phyloP scores from a whole-genome alignment of 2,329 filamentous ascomycete species.

The Ceratocystis alfenasii region DNA sequence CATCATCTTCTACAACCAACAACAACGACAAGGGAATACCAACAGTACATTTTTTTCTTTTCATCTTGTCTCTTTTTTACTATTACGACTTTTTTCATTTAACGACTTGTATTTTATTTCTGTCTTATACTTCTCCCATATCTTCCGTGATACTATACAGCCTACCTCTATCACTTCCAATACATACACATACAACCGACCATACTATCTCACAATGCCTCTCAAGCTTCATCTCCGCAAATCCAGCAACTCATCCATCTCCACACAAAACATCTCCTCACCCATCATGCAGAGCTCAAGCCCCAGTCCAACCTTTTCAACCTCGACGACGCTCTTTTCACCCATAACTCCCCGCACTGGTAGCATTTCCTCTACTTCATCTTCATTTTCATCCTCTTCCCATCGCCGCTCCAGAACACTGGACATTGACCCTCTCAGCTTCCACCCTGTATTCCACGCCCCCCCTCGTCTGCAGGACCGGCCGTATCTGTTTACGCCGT shows the following conservation, averaged over 20 bases:
- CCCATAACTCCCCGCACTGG: conserved; percentile 5
- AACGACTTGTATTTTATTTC: conserved; percentile 3
- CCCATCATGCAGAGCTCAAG: conserved; percentile 16
- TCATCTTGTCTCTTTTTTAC: neutral
- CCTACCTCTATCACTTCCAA: neutral
- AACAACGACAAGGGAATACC: neutral
- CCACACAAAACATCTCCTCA: conserved; percentile 16
- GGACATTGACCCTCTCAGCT: conserved; percentile 22
- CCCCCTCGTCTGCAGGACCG: conserved; percentile 22
- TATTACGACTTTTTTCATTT: neutral
- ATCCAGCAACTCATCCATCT: conserved; percentile 18
- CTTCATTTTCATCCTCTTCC: conserved; percentile 9
- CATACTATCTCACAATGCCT: conserved; percentile 14
- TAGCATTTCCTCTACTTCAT: conserved; percentile 1
- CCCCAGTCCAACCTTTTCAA: conserved; percentile 15
- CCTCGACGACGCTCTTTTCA: conserved; percentile 1
- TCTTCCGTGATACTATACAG: neutral
- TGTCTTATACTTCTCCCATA: neutral
- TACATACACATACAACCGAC: neutral
- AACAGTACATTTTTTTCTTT: neutral
- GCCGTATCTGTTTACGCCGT: conserved; percentile 20
- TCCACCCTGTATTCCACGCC: conserved; percentile 18
- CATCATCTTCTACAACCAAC: neutral
- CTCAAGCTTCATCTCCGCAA: conserved; percentile 18
- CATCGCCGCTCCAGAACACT: conserved; percentile 21